Conservation (phyloP, 2,329 filamentous ascomycete genomes). For the Fusarium concolor region DNA sequence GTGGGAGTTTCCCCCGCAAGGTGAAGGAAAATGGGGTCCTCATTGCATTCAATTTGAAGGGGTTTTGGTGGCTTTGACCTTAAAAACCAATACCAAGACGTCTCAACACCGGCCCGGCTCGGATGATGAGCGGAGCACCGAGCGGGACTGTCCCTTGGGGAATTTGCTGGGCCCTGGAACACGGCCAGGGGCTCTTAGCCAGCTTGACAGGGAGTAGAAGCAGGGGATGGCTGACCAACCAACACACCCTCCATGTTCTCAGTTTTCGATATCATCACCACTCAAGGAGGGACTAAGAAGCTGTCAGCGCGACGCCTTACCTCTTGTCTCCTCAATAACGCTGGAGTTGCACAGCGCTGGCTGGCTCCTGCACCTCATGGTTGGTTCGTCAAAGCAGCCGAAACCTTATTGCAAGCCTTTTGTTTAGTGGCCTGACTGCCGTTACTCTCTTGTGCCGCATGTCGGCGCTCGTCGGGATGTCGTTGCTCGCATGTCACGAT, state of each 20-base stretch:
- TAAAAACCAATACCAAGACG: slow-evolving; percentile 27
- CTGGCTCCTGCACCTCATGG: slow-evolving; percentile 10
- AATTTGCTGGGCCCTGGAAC: slow-evolving; percentile 27
- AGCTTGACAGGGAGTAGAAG: slow-evolving; percentile 29
- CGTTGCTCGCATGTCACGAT: slow-evolving; percentile 12
- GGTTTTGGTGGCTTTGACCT: slow-evolving; percentile 33
- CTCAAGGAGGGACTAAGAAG: slow-evolving; percentile 16
- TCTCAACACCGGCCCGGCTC: slow-evolving; percentile 45
- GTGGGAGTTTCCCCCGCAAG: slow-evolving; percentile 30
- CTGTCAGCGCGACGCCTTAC: slow-evolving; percentile 20
- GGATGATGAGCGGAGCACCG: slow-evolving; percentile 45
- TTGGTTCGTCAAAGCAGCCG: slow-evolving; percentile 8
- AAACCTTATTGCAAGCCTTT: slow-evolving; percentile 11
- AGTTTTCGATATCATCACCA: slow-evolving; percentile 29
- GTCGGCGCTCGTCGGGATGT: slow-evolving; percentile 8
- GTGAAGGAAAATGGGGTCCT: slow-evolving; percentile 25
- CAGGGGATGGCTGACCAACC: slow-evolving; percentile 13
- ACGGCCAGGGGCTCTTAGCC: slow-evolving; percentile 15
- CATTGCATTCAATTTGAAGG: slow-evolving; percentile 32
- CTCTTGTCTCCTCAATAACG: slow-evolving; percentile 15
- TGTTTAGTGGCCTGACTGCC: slow-evolving; percentile 20
- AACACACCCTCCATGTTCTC: slow-evolving; percentile 29
- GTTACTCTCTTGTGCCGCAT: slow-evolving; percentile 10
- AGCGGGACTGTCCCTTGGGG: slow-evolving; percentile 32
- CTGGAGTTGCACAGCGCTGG: slow-evolving; percentile 6